Evolutionary conservation across 2,329 filamentous ascomycete species (phyloP), one percentile per base, ranked within the genome.

Genomic region (Aspergillus brasiliensis): DNA sequence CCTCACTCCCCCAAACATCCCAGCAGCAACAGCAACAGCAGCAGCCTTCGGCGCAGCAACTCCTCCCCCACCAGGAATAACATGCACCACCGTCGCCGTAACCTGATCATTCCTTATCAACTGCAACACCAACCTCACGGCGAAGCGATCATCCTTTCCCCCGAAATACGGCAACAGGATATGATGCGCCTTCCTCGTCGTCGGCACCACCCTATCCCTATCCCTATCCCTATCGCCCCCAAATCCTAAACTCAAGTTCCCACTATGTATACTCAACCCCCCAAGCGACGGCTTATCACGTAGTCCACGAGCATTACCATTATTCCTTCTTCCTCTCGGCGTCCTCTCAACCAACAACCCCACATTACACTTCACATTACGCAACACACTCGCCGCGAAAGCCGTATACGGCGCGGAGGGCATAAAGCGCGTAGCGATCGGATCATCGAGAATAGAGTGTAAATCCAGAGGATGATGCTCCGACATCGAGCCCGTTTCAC

Each of bases 131-230:
- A 98, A 85, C 1, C 88, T 83, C 0, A 98, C 82, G 0, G 92
- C 93, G 4, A 89, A 86, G 7, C 87, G 85, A 70, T 97, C 94
- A 70, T 99, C 95, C 1, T 82, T 79, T 8, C 91, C 91, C 17
- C 94, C 93, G 60, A 97, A 88, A 77, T 92, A 98, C 0, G 93
- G 90, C 56, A 96, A 82, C 73, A 96, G 93, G 65, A 98, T 84
- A 72, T 94, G 92, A 71, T 96, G 92, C 37, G 86, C 87, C 31
- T 56, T 59, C 5, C 31, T 34, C 3, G 31, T 34, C 31, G 31
- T 34, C 31, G 31, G 31, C 31, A 34, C 11, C 31, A 34, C 31
- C 31, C 11, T 11, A 34, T 13, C 10, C n/a, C n/a, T n/a, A 34
- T 5, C 31, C 31, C 31, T 34, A 3, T 34, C 31, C 11, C 31